Evolutionary conservation across 352 stramenopile genomes (phyloP).

Genomic region (Nothophytophthora sp.): DNA sequence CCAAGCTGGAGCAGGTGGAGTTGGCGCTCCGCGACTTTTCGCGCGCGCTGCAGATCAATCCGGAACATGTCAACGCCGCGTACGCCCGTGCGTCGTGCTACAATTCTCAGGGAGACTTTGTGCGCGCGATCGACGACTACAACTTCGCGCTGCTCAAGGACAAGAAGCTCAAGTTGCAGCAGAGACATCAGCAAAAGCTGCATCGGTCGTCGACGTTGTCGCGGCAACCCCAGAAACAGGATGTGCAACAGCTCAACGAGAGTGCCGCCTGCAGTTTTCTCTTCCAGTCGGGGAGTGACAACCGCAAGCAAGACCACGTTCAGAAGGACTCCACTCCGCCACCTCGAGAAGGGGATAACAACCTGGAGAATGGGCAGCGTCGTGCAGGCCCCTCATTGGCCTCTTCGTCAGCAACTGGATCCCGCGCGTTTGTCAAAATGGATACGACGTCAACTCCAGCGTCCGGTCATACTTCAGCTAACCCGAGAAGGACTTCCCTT

Average conservation of each 20-base stretch:
- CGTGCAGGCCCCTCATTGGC: too few species aligned
- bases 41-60: slow-evolving; percentile 70
- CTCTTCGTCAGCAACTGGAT: slow-evolving; percentile 2
- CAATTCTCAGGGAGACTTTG: slow-evolving; percentile 86
- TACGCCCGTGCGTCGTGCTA: slow-evolving; percentile 87
- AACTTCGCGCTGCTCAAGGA: slow-evolving; percentile 87
- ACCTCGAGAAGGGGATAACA: slow-evolving; percentile 17
- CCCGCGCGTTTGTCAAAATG: slow-evolving; percentile 2
- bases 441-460: slow-evolving; percentile 1
- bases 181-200: slow-evolving; percentile 30
- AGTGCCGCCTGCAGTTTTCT: slow-evolving; percentile 12
- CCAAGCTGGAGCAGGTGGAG: slow-evolving; percentile 71
- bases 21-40: slow-evolving; percentile 84
- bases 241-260: slow-evolving; percentile 31
- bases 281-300: slow-evolving; percentile 15
- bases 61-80: slow-evolving; percentile 86
- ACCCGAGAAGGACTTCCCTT: slow-evolving; percentile 1
- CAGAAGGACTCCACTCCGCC: background rate
- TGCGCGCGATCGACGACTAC: slow-evolving; percentile 90
- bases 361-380: slow-evolving; percentile 3
- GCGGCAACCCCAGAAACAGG: slow-evolving; percentile 20
- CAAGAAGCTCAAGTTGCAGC: slow-evolving; percentile 52
- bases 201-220: slow-evolving; percentile 24
- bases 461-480: background rate
- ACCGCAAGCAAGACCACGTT: background rate